Evolutionary conservation across 441 rosid species (phyloP).

Genomic region (Adansonia gregorii): DNA sequence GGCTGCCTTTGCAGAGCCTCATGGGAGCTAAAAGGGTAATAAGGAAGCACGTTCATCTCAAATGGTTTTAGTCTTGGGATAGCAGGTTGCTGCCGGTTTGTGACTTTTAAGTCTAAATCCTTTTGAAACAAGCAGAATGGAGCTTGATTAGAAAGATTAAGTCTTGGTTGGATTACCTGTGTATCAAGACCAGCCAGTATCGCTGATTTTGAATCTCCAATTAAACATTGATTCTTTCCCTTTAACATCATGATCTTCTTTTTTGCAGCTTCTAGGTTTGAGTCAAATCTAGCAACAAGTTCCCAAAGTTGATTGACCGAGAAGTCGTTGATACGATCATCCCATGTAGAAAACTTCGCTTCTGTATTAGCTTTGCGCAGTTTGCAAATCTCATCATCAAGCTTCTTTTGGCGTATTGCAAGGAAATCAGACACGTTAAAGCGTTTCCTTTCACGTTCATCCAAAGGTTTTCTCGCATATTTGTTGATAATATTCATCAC

Average conservation of each 20-base stretch:
- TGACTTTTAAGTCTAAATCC: background rate
- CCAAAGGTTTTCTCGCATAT: background rate
- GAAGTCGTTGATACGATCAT: slow-evolving; percentile 5
- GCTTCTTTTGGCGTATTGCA: background rate
- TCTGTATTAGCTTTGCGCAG: background rate
- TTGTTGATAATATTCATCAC: background rate
- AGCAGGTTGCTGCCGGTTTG: background rate
- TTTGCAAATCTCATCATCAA: background rate
- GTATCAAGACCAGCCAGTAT: background rate
- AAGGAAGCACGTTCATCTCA: background rate
- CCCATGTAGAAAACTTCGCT: slow-evolving; percentile 14
- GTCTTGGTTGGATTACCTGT: background rate
- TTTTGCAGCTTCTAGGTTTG: background rate
- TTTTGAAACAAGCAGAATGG: background rate
- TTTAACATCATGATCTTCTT: background rate
- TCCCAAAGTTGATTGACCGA: background rate
- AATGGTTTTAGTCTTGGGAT: background rate
- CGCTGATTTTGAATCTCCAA: background rate
- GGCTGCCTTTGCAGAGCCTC: slow-evolving; percentile 15
- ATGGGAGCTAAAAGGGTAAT: background rate
- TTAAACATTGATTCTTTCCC: background rate
- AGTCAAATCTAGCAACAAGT: background rate
- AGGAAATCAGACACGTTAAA: background rate
- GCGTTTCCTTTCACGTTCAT: background rate
- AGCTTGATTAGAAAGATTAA: background rate